These are phyloP conservation scores for Nakazawaea peltata DNA, from an alignment of 805 yeast species.

Conservation along the genomic window DNA sequence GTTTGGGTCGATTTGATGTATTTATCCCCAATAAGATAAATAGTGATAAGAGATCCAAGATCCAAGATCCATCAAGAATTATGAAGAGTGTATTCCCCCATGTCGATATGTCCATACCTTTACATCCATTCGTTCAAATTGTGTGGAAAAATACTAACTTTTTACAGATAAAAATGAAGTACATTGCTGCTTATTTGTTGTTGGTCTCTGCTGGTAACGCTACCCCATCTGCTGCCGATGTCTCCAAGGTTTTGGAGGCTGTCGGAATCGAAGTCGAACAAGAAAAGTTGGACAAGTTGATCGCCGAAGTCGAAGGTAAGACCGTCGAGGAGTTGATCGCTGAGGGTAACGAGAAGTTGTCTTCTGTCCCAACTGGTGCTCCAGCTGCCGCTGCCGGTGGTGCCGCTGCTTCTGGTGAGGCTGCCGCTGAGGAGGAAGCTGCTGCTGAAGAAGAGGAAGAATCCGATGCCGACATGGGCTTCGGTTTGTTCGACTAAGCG, in stretches of 20 bases:
- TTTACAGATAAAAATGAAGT: constrained; percentile 49
- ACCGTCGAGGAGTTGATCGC: constrained; percentile 65
- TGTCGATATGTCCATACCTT: no score
- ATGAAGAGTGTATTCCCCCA: no score
- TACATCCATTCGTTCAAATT: no score
- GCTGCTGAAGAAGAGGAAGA: constrained; percentile 44
- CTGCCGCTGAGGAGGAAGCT: constrained; percentile 46
- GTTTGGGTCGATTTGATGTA: no score
- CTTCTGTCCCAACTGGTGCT: constrained; percentile 79
- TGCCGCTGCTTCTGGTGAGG: constrained; percentile 47
- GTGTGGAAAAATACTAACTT: no score
- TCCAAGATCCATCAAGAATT: no score
- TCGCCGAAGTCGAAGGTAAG: constrained; percentile 75
- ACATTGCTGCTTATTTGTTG: constrained; percentile 90
- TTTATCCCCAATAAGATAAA: no score
- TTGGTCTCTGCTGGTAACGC: constrained; percentile 83
- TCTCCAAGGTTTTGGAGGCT: constrained; percentile 61
- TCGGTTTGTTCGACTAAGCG: constrained; percentile 93
- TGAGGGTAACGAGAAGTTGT: constrained; percentile 73
- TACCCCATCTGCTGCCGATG: constrained; percentile 72
- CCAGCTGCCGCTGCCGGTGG: constrained; percentile 58
- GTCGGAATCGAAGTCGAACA: constrained; percentile 79
- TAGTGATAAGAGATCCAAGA: no score
- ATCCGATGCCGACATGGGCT: constrained; percentile 66
- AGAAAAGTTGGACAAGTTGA: constrained; percentile 61